Evolutionary conservation across 441 rosid species (phyloP).

Genomic region (Flueggea neowawraea): DNA sequence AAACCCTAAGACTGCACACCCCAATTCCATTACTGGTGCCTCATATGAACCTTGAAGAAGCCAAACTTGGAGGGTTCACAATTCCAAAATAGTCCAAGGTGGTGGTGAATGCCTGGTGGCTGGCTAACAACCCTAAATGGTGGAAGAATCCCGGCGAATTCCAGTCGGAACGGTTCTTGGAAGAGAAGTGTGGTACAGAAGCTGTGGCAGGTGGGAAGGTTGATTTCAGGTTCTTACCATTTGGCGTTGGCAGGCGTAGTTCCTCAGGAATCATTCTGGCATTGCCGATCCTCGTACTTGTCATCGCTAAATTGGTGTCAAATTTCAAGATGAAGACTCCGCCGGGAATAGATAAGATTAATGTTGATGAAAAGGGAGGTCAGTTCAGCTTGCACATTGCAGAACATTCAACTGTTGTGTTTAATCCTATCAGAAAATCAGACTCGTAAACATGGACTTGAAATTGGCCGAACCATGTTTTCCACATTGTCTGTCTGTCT

Average conservation of each 20-base stretch:
- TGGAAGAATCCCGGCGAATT: constrained; percentile 48
- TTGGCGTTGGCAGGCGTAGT: constrained; percentile 55
- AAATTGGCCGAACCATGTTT: too few species aligned
- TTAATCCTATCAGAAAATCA: constrained; percentile 1
- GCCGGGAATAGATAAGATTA: constrained; percentile 30
- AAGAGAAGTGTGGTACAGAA: constrained; percentile 36
- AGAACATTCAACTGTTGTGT: constrained; percentile 44
- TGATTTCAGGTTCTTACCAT: constrained; percentile 49
- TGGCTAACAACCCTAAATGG: constrained; percentile 53
- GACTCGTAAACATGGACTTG: too few species aligned
- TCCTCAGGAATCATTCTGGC: constrained; percentile 61
- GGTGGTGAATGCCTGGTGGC: constrained; percentile 65
- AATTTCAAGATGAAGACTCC: constrained; percentile 42
- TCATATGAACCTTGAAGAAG: constrained; percentile 62
- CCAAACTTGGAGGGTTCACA: constrained; percentile 43
- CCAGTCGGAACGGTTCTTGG: constrained; percentile 51
- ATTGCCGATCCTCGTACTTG: constrained; percentile 47
- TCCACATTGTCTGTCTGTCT: too few species aligned
- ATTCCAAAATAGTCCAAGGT: constrained; percentile 57
- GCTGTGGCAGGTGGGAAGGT: constrained; percentile 47
- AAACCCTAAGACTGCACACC: constrained; percentile 46
- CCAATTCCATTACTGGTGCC: constrained; percentile 62
- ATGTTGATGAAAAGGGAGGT: constrained; percentile 53
- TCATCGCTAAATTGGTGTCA: constrained; percentile 37
- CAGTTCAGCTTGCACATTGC: constrained; percentile 63